phyloP scores from a whole-genome alignment of 2,329 filamentous ascomycete species.

The Colletotrichum godetiae region DNA sequence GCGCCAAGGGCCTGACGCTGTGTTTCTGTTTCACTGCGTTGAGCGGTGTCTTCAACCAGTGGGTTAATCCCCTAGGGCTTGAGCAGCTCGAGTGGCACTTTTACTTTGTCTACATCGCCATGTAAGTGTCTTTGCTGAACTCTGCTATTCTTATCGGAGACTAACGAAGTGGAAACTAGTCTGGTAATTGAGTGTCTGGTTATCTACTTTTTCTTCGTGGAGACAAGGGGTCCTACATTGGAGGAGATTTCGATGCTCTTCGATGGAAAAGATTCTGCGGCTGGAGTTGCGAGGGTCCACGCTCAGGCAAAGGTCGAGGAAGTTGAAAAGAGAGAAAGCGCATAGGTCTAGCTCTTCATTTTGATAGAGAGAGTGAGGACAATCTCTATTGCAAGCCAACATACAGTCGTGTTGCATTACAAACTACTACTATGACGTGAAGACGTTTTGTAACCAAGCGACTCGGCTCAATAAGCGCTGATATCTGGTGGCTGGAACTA shows the following conservation, averaged over 20 bases:
- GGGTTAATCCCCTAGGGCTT: slow-evolving; percentile 56
- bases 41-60: slow-evolving; percentile 50
- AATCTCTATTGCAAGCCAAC: too few relatives aligned
- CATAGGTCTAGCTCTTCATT: background rate
- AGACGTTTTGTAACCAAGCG: too few relatives aligned
- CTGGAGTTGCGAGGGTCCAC: slow-evolving; percentile 14
- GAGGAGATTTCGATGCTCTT: slow-evolving; percentile 52
- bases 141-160: background rate
- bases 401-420: too few relatives aligned
- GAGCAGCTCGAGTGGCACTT: slow-evolving; percentile 54
- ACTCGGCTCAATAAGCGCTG: too few relatives aligned
- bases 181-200: slow-evolving; percentile 47
- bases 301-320: slow-evolving; percentile 16
- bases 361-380: too few relatives aligned
- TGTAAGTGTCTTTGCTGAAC: slow-evolving; percentile 10
- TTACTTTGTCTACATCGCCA: slow-evolving; percentile 54
- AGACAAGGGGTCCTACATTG: slow-evolving; percentile 65
- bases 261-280: slow-evolving; percentile 27
- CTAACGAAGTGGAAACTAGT: background rate
- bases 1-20: slow-evolving; percentile 36
- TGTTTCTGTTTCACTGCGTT: slow-evolving; percentile 36
- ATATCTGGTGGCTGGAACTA: too few relatives aligned
- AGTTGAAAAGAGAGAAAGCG: slow-evolving; percentile 13
- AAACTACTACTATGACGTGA: too few relatives aligned
- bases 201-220: slow-evolving; percentile 54